Percentiles rank a stretch among this genome's conserved stretches.
These are phyloP conservation scores for Fusarium sp. DNA, from an alignment of 2,329 filamentous ascomycete genomes.

Conservation along the genomic window DNA sequence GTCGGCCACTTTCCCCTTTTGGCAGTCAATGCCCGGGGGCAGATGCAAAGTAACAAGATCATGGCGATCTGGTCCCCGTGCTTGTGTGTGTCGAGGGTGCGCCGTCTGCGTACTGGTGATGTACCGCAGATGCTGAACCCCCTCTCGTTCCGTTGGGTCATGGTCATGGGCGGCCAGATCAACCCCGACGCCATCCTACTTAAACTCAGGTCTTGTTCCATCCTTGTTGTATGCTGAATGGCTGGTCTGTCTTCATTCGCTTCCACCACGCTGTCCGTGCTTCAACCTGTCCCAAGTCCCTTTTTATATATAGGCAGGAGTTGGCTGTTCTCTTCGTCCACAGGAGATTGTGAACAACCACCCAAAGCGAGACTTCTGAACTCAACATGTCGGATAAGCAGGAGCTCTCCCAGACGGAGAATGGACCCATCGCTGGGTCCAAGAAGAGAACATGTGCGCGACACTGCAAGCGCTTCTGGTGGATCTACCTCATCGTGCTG, in stretches of 20 bases:
- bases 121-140: conserved; percentile 15
- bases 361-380: background rate
- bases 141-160: conserved; percentile 20
- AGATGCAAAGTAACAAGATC: conserved; percentile 45
- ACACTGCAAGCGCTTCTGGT: conserved; percentile 71
- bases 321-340: background rate
- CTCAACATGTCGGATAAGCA: conserved; percentile 55
- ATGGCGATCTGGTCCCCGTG: conserved; percentile 42
- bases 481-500: conserved; percentile 67
- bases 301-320: background rate
- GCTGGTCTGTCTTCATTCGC: conserved; percentile 26
- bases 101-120: conserved; percentile 20
- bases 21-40: conserved; percentile 42
- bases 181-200: conserved; percentile 34
- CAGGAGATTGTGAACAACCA: background rate
- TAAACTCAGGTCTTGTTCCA: conserved; percentile 39
- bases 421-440: conserved; percentile 40
- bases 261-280: conserved; percentile 17
- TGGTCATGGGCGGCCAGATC: conserved; percentile 21
- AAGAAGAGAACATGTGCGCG: conserved; percentile 57
- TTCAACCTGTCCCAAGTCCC: conserved; percentile 1
- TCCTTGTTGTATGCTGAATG: conserved; percentile 22
- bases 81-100: conserved; percentile 24
- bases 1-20: conserved; percentile 43
- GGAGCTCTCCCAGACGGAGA: conserved; percentile 52